Evolutionary conservation across 352 stramenopile genomes (phyloP), one percentile per base, ranked within the genome.

Genomic region (Pythium periplocum): DNA sequence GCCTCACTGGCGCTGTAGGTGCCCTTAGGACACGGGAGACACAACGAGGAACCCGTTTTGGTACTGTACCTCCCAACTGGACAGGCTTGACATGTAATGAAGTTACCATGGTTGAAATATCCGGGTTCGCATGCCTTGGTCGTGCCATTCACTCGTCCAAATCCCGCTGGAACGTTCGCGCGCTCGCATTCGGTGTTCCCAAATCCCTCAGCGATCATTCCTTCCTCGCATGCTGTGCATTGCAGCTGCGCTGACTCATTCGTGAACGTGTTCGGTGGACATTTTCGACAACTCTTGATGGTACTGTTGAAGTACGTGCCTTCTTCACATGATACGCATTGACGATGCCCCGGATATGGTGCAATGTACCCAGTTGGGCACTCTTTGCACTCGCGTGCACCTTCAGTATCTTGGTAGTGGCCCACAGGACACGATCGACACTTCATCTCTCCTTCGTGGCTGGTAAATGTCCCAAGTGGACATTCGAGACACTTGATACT

Each of bases 341-440:
- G 62, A 0, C 37, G 38, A 40, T 75, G 63, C 0, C 78, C 78
- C 12, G 45, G 45, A 5, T 64, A 61, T 4, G 62, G 64, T 0
- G 78, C 68, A 6, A 83, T 56, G 37, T 64, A 64, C 2, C 75
- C 75, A 33, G 62, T 34, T 10, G 74, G 62, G 44, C 78, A 89
- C 4, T 39, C 11, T 3, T 58, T 64, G 46, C 74, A 87, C 8
- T 36, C 10, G 0, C 51, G 64, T 0, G 57, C 61, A 6, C 70
- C 72, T 47, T 43, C 36, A 6, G 41, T 45, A 31, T 68, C 54
- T 68, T 86, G 77, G 45, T 65, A 86, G 1, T 60, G 65, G 2
- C 45, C 66, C 12, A 62, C 58, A 4, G 78, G 64, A 40, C 75
- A 86, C 41, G 69, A 44, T 6, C 81, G 55, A 53, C 78, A 89